phyloP scores from a whole-genome alignment of 1,284 basidiomycete species.

The Salmacisia buchloeana region DNA sequence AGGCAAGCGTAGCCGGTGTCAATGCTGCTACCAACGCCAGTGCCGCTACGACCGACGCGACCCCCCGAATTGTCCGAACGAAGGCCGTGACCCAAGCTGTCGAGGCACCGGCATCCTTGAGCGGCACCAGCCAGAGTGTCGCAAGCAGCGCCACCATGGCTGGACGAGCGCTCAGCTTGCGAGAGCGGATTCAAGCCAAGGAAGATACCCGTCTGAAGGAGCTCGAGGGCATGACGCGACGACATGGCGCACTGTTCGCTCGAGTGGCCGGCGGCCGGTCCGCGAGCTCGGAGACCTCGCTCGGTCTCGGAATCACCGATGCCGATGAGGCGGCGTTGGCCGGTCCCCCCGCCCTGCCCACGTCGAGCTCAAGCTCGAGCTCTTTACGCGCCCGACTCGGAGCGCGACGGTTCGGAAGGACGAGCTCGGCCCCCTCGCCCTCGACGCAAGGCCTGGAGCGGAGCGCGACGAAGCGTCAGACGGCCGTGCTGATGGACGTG shows the following conservation, averaged over 20 bases:
- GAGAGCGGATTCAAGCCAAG: conserved; percentile 6
- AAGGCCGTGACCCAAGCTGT: background rate
- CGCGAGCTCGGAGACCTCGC: background rate
- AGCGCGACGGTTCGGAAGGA: no score
- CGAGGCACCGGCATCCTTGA: background rate
- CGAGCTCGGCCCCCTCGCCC: no score
- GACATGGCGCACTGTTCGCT: background rate
- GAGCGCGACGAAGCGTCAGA: background rate
- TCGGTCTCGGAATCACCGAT: background rate
- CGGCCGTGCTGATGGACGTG: conserved; percentile 8
- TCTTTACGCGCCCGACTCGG: no score
- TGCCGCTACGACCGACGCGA: no score
- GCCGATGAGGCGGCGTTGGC: background rate
- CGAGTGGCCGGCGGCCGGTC: background rate
- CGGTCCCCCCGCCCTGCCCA: background rate
- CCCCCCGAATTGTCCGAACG: no score
- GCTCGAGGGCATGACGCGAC: background rate
- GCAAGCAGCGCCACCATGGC: background rate
- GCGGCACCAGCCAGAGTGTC: background rate
- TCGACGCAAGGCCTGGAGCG: no score
- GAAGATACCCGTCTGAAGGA: conserved; percentile 2
- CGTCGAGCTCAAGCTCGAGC: background rate
- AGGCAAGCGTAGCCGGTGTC: no score
- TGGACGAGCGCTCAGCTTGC: background rate
- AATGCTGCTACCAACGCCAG: no score